Base-by-base conservation (phyloP, 2,329 filamentous ascomycete species). In the Hansfordia pulvinata region DNA sequence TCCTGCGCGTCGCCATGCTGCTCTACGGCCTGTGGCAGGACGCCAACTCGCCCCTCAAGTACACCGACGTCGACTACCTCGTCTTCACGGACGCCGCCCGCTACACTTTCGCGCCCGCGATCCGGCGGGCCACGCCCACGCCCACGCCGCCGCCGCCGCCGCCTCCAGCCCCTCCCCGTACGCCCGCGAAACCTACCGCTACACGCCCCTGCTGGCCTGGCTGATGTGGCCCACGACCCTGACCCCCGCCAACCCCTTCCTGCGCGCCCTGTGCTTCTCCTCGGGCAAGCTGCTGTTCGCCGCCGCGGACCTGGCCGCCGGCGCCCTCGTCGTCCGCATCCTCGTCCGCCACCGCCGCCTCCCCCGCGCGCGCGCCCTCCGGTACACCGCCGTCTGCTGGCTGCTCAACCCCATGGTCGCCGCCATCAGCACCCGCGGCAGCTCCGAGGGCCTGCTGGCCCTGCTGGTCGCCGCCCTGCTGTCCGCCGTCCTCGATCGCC, bases 51-150 rank as follows among this genome's bases (percentile, higher is more conserved):
- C 76, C 88, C 10, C 59, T 98, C 46, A 96, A 96, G 57, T 98
- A 96, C 61, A 98, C 90, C 27, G 90, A 98, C 55, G 94, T 98
- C 43, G 90, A 98, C 63, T 98, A 98, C 56, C 75, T 85, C 37
- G 90, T 98, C 50, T 98, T 98, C 62, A 96, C 90, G 25, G 88
- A 96, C 51, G 90, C 90, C 15, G 73, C 90, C 3, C 79, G 81
- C 37, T 88, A 80, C 52, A 44, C 46, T 15, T 48, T 49, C 34
- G 25, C 30, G 11, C 10, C 32, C 10, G 11, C 31, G 9, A 7
- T 22, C 2, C 11, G n/a, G n/a, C 27, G 2, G 5, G 13, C 54
- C 74, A 82, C 40, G 83, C 93, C 54, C 93, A 93, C 61, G 92
- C 84, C 30, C 81, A 92, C 51, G 83, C 85, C 19, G 69, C 85